Percentiles rank a stretch among this genome's conserved stretches.
Evolutionary conservation across 805 yeast genomes (phyloP).

Genomic region (Ogataea salicorniae): DNA sequence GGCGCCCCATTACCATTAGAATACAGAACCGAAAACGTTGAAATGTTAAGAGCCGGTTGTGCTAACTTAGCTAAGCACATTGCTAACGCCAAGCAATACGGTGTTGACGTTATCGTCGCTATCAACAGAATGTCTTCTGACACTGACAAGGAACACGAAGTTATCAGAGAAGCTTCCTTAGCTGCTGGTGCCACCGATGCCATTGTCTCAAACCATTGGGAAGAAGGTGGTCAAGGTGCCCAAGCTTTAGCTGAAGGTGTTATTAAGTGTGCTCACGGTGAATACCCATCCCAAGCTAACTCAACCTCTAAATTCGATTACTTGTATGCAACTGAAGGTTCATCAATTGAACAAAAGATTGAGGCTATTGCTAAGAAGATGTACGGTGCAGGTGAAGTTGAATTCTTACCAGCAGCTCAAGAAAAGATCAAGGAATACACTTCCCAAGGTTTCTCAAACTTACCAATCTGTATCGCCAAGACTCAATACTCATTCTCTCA

Average conservation of each 20-base stretch:
- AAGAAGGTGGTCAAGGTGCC: constrained; percentile 91
- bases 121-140: constrained; percentile 85
- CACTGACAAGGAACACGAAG: constrained; percentile 70
- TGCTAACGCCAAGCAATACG: constrained; percentile 74
- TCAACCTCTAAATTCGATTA: constrained; percentile 43
- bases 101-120: constrained; percentile 92
- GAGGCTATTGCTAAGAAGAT: constrained; percentile 73
- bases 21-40: constrained; percentile 77
- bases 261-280: constrained; percentile 54
- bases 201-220: constrained; percentile 90
- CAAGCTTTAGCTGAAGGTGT: constrained; percentile 79
- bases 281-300: constrained; percentile 30
- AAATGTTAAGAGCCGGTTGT: constrained; percentile 71
- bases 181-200: constrained; percentile 95
- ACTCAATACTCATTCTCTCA: constrained; percentile 96
- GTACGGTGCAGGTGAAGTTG: constrained; percentile 90
- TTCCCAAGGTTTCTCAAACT: constrained; percentile 79
- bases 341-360: constrained; percentile 75
- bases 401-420: constrained; percentile 75
- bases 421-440: constrained; percentile 78
- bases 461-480: constrained; percentile 96
- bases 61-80: constrained; percentile 89
- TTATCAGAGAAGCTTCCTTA: constrained; percentile 72
- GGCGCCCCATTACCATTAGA: constrained; percentile 82
- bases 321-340: constrained; percentile 61